A percentile compares a stretch with the other conserved stretches of the same genome.
These are phyloP conservation scores for Tuber microsphaerosporum DNA, from an alignment of 495 filamentous ascomycete species.

Conservation along the genomic window DNA sequence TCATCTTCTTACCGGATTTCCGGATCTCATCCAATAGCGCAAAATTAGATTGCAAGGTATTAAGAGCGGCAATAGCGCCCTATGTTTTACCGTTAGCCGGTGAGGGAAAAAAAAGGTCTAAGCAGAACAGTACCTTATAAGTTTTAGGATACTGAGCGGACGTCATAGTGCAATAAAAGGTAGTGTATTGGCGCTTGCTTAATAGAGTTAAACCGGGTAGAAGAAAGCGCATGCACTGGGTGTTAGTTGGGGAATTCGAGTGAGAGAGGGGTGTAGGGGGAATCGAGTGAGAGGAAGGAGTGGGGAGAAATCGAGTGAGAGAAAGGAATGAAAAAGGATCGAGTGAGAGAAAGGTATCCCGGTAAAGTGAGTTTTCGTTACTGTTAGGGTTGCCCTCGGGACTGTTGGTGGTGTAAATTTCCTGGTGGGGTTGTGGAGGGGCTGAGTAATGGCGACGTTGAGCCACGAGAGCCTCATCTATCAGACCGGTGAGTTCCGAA, in stretches of 20 bases:
- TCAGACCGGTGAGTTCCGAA: background rate
- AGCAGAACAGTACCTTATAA: background rate
- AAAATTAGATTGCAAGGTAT: slow-evolving; percentile 82
- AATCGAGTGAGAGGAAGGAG: background rate
- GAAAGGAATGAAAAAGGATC: background rate
- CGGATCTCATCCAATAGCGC: slow-evolving; percentile 66
- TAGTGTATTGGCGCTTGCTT: background rate
- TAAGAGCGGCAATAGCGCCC: slow-evolving; percentile 81
- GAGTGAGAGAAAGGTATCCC: background rate
- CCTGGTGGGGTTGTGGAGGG: background rate
- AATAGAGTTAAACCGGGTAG: background rate
- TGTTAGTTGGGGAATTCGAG: background rate
- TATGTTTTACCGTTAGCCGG: slow-evolving; percentile 35
- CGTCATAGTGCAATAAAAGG: background rate
- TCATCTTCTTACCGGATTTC: slow-evolving; percentile 57
- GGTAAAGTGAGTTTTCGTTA: background rate
- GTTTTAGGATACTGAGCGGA: background rate
- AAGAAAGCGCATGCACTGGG: background rate
- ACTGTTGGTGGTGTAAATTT: background rate
- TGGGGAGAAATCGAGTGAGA: background rate
- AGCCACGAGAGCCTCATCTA: background rate
- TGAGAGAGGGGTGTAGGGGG: no score
- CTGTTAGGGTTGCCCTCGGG: background rate
- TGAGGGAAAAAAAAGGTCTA: background rate
- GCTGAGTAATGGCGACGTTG: background rate